These are phyloP conservation scores for Fagopyrum homotropicum DNA, from an alignment of 148 eudicot species.

Conservation along the genomic window DNA sequence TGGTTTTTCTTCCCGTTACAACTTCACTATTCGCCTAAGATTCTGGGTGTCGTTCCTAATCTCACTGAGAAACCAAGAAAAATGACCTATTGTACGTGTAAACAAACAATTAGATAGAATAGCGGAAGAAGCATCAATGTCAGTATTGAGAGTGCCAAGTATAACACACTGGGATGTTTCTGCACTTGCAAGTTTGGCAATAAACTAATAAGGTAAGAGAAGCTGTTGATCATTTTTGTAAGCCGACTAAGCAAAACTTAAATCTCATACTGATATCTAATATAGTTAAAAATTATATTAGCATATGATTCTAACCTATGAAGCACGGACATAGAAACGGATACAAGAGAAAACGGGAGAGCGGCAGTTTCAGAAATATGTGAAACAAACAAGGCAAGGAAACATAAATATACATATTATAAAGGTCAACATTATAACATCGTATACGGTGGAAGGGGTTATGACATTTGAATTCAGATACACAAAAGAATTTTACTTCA, in stretches of 20 bases:
- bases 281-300: not conserved
- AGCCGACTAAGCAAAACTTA: constrained; percentile 1
- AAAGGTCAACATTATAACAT: too few species aligned
- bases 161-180: constrained; percentile 70
- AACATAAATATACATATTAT: too few species aligned
- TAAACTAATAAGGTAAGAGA: constrained; percentile 5
- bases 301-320: too few species aligned
- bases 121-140: constrained; percentile 82
- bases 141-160: constrained; percentile 68
- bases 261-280: constrained; percentile 1
- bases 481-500: too few species aligned
- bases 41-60: constrained; percentile 57
- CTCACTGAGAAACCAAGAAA: constrained; percentile 44
- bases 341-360: too few species aligned
- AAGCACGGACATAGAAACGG: too few species aligned
- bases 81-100: constrained; percentile 59
- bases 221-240: not conserved
- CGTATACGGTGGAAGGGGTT: too few species aligned
- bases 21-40: constrained; percentile 60
- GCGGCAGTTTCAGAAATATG: too few species aligned
- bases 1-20: constrained; percentile 62
- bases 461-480: too few species aligned
- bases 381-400: too few species aligned
- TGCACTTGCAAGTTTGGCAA: constrained; percentile 26
- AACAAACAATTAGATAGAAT: constrained; percentile 72